Evolutionary conservation across 306 rosid species (phyloP).

Genomic region (Cotoneaster glaucophyllus): DNA sequence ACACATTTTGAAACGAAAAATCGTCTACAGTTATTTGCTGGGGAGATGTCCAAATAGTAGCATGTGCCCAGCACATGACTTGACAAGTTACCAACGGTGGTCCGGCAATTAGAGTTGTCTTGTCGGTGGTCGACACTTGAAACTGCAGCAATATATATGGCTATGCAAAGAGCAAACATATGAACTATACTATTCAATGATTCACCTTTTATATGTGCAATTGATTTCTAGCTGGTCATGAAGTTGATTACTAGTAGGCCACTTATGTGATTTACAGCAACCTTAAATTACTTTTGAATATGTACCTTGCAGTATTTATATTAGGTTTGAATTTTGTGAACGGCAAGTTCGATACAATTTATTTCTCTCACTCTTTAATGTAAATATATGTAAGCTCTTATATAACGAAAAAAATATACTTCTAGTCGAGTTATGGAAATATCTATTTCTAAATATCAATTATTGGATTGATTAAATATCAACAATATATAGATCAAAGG

Average conservation of each 20-base stretch:
- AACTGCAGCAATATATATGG: background rate
- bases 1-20: background rate
- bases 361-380: accelerated
- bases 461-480: too few relatives aligned
- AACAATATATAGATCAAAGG: too few relatives aligned
- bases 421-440: too few relatives aligned
- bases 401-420: too few relatives aligned
- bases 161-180: background rate
- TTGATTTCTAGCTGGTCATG: background rate
- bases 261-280: background rate
- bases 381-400: too few relatives aligned
- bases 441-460: too few relatives aligned
- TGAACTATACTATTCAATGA: background rate
- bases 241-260: background rate
- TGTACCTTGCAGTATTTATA: background rate
- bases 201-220: background rate
- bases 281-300: too few relatives aligned
- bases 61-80: background rate
- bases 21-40: background rate
- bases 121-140: background rate
- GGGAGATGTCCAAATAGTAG: background rate
- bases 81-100: background rate
- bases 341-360: accelerated
- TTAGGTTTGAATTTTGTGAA: too few relatives aligned
- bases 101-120: too few relatives aligned